These are phyloP conservation scores for Coemansia furcata DNA, from an alignment of 192 early-diverging fungal genomes.

Conservation along the genomic window DNA sequence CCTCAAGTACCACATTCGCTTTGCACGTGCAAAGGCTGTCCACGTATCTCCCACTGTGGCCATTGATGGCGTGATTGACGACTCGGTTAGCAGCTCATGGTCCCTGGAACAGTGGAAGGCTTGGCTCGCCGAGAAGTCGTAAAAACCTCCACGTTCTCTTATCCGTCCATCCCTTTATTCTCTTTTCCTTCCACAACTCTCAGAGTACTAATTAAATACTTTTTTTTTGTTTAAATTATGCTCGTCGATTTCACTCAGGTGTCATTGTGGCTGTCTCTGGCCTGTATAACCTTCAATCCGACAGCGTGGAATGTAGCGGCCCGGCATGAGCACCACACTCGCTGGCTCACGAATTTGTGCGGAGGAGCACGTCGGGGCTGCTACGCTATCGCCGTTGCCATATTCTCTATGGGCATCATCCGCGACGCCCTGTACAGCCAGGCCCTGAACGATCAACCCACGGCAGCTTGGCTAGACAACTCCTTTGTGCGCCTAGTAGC, in stretches of 20 bases:
- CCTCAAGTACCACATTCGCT: conserved; percentile 66
- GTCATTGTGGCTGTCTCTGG: conserved; percentile 67
- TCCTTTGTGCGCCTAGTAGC: conserved; percentile 53
- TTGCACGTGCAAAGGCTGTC: conserved; percentile 69
- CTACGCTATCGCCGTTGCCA: conserved; percentile 75
- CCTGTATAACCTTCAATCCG: conserved; percentile 82
- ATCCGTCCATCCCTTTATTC: background rate
- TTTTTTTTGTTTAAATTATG: background rate
- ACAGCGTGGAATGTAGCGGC: conserved; percentile 89
- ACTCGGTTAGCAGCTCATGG: conserved; percentile 69
- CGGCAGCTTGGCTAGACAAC: conserved; percentile 49
- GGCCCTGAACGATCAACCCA: conserved; percentile 71
- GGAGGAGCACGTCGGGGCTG: conserved; percentile 71
- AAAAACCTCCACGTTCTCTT: background rate
- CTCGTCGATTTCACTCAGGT: conserved; percentile 64
- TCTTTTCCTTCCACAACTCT: background rate
- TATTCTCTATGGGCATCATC: conserved; percentile 78
- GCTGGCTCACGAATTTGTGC: conserved; percentile 68
- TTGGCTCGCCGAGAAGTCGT: conserved; percentile 49
- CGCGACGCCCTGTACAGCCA: conserved; percentile 76
- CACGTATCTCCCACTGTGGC: conserved; percentile 77
- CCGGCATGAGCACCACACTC: conserved; percentile 73
- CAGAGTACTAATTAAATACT: background rate
- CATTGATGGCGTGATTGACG: conserved; percentile 64
- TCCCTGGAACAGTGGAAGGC: conserved; percentile 62